phyloP scores from a whole-genome alignment of 2,329 filamentous ascomycete species.

The Pseudopyrenochaeta lycopersici region DNA sequence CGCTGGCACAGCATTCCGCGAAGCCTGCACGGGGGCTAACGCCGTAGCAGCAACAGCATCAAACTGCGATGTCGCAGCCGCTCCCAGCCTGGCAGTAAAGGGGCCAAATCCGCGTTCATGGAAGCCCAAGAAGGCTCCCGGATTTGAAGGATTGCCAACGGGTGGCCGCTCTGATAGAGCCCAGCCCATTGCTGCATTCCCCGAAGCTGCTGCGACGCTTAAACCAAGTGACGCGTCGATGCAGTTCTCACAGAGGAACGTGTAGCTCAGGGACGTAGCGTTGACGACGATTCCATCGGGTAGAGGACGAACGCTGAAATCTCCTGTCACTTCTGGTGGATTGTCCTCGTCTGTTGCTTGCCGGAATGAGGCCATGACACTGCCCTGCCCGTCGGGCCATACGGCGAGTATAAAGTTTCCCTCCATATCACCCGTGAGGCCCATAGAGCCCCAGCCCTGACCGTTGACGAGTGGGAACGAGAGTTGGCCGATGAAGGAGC shows the following conservation, averaged over 20 bases:
- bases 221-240: constrained; percentile 13
- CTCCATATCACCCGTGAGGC: constrained; percentile 28
- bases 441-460: constrained; percentile 27
- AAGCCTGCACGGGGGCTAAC: constrained; percentile 3
- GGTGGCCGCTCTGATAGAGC: constrained; percentile 14
- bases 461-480: constrained; percentile 18
- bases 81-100: constrained; percentile 10
- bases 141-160: constrained; percentile 7
- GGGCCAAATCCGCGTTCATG: constrained; percentile 15
- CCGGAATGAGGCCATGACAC: constrained; percentile 24
- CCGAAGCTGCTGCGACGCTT: constrained; percentile 8
- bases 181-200: constrained; percentile 22
- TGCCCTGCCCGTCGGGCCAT: constrained; percentile 23
- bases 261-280: constrained; percentile 17
- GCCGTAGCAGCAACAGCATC: constrained; percentile 10
- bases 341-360: constrained; percentile 23
- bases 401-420: constrained; percentile 26
- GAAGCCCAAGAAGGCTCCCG: constrained; percentile 14
- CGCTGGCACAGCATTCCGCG: constrained; percentile 2
- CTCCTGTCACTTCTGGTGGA: constrained; percentile 21
- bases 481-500: constrained; percentile 32
- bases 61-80: constrained; percentile 8
- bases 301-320: constrained; percentile 12
- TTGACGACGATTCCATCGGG: constrained; percentile 13
- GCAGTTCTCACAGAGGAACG: constrained; percentile 24